These are phyloP conservation scores for Juglanconis sp. DNA, from an alignment of 2,329 filamentous ascomycete genomes.

Conservation along the genomic window DNA sequence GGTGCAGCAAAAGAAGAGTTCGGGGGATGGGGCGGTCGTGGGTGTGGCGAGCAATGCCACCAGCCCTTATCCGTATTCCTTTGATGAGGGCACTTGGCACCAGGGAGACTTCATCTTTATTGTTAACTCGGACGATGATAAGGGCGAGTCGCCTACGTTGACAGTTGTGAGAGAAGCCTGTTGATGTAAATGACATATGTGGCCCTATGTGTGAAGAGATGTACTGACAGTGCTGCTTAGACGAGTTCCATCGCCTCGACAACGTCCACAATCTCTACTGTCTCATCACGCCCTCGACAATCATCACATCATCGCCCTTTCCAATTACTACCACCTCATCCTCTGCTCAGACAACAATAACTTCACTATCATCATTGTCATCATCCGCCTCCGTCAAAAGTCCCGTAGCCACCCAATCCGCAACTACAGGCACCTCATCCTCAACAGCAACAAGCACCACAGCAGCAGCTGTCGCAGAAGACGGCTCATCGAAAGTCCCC, in stretches of 20 bases:
- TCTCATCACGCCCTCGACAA: not conserved
- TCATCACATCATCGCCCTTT: too few relatives aligned
- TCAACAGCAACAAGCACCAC: too few relatives aligned
- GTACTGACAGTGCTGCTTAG: not conserved
- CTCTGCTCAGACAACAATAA: not conserved
- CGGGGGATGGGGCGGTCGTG: not conserved
- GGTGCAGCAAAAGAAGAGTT: not conserved
- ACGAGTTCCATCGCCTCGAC: not conserved
- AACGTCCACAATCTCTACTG: not conserved
- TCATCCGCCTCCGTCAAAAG: too few relatives aligned
- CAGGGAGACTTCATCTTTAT: constrained; percentile 1
- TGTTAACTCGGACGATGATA: not conserved
- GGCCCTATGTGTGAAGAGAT: too few relatives aligned
- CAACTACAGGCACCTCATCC: too few relatives aligned
- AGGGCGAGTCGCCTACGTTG: not conserved
- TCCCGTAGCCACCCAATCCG: too few relatives aligned
- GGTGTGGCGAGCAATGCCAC: not conserved
- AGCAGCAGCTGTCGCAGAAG: too few relatives aligned
- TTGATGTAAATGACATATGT: not conserved
- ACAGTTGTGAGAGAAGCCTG: not conserved
- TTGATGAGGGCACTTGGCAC: not conserved
- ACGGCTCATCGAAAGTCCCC: not conserved
- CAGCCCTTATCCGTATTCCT: not conserved
- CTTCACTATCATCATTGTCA: not conserved
- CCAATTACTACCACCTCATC: not conserved